These are phyloP conservation scores for Penicillium sp. DNA, from an alignment of 2,329 filamentous ascomycete genomes.

Conservation along the genomic window DNA sequence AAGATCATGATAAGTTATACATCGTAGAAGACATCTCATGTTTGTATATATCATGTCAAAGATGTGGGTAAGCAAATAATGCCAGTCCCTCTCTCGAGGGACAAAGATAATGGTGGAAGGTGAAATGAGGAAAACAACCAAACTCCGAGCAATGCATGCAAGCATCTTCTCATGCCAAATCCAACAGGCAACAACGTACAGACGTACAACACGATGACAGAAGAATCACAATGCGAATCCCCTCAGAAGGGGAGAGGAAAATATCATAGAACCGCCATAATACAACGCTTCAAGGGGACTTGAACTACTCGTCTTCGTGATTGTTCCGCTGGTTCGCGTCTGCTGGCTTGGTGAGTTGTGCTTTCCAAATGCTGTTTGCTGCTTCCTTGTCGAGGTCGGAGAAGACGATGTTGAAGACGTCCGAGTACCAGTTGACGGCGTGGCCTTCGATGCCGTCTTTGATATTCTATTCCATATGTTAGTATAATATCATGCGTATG, in stretches of 20 bases:
- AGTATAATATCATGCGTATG: background rate
- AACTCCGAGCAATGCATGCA: background rate
- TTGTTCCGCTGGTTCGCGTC: constrained; percentile 7
- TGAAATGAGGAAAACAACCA: background rate
- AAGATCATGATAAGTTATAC: background rate
- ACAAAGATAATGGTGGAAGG: background rate
- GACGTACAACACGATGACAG: background rate
- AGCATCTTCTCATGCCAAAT: background rate
- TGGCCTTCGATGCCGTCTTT: constrained; percentile 92
- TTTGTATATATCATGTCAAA: background rate
- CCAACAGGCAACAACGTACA: background rate
- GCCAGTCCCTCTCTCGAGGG: background rate
- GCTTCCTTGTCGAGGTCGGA: constrained; percentile 68
- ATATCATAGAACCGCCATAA: background rate
- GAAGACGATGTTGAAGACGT: constrained; percentile 91
- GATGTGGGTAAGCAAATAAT: background rate
- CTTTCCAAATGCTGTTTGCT: constrained; percentile 70
- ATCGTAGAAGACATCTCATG: background rate
- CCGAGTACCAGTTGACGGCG: constrained; percentile 86
- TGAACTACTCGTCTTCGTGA: constrained; percentile 8
- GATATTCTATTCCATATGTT: constrained; percentile 69
- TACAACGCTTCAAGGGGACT: background rate
- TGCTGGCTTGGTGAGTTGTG: constrained; percentile 55
- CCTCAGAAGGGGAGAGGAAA: background rate
- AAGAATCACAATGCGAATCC: background rate